Evolutionary conservation across 768 basidiomycete genomes (phyloP), one percentile per base, ranked within the genome.

Genomic region (Phaeotremella skinneri): DNA sequence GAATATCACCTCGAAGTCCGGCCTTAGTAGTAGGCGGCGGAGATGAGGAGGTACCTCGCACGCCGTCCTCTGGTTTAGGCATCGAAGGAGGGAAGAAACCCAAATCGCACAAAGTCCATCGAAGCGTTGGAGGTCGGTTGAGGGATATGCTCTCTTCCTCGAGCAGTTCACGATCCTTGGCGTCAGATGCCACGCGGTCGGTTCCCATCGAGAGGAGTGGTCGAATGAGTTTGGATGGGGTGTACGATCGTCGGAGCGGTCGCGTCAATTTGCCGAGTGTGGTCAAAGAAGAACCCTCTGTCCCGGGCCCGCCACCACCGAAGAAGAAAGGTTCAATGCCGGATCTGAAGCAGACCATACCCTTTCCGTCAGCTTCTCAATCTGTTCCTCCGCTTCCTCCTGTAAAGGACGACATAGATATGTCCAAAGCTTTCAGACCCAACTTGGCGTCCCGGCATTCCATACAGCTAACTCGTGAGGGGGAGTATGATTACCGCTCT

Each of bases 41-140:
- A 6, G 21, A 23, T 16, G 49, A 50, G 9, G 25, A 32, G 9
- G 26, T 9, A 6, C 14, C 52, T 16, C 42, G 55, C 11, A 59
- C 62, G 23, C 56, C 63, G 1, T 48, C 68, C 1, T 64, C 63
- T 1, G 63, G 66, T 2, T 42, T 58, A 1, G 63, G 59, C 6
- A 45, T 68, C 23, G 68, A 69, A 41, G 43, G 56, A 56, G 67
- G 59, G 45, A 67, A 67, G 34, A 23, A 52, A 49, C 42, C 11
- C 41, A 65, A 65, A 49, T 67, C 65, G 55, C 72, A 69, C 45
- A 74, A 74, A 42, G 59, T 69, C 2, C 69, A 69, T 48, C 42
- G 61, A 29, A 67, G 63, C 0, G 69, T 74, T 6, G 72, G 72
- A 25, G 72, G 72, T 7, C 50, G 58, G 32, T 55, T 74, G 25